Base-by-base conservation (phyloP, 2,329 filamentous ascomycete species). In the Colletotrichum lindemuthianum region DNA sequence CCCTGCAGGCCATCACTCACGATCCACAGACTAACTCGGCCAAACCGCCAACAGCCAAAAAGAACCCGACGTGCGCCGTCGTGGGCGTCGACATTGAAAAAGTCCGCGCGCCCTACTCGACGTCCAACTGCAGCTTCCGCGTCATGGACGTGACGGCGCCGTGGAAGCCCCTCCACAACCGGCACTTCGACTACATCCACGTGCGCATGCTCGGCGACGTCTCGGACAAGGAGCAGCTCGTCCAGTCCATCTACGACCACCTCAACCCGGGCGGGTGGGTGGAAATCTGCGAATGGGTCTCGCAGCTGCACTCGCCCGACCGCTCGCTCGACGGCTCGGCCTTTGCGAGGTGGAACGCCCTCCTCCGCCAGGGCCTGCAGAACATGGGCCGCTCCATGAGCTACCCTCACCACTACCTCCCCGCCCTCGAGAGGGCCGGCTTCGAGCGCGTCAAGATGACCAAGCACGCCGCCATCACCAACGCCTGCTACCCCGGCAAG, bases 281-380 rank as follows among this genome's bases (percentile, higher is more conserved):
- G 53, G 75, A 78, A 69, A 74, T 76, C 60, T 75, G 74, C 34
- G 76, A 78, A 67, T 77, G 72, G 73, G 67, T 73, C 34, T 68
- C 73, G 49, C 59, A 72, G 13, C 70, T 75, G 4, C 70, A 73
- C 41, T 75, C 74, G 6, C 68, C 75, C 6, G 71, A 78, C 65
- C 70, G 69, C 51, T 74, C 74, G 3, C 67, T 76, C 10, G 59
- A 72, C 6, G 73, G 73, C 63, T 75, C 69, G 7, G 71, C 72
- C 2, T 70, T 76, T 49, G 69, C 72, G 10, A 71, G 68, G 37
- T 75, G 75, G 70, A 74, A 75, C 59, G 43, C 47, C 2, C 69
- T 74, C 4, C 60, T 77, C 58, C 65, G 65, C 24, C 58, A 72
- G 72, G 69, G 73, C 37, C 68, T 74, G 39, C 60, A 66, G 33